Evolutionary conservation across 2,329 filamentous ascomycete species (phyloP).

Genomic region (Penicillium sp.): DNA sequence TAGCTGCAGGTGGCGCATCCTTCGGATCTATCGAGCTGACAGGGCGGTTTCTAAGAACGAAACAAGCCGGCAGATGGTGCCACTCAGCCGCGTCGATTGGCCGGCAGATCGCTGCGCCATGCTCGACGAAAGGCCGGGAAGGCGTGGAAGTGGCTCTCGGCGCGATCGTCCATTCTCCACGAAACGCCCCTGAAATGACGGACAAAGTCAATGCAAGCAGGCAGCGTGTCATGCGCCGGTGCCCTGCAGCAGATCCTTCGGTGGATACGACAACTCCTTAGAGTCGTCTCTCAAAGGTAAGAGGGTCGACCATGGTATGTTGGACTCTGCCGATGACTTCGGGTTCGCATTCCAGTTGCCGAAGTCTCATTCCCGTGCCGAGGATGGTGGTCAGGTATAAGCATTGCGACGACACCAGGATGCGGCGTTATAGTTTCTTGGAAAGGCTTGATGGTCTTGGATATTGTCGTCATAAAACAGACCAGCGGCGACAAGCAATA

Average conservation of each 20-base stretch:
- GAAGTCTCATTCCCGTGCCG: neutral
- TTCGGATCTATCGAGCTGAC: neutral
- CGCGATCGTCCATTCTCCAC: constrained; percentile 1
- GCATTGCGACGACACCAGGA: neutral
- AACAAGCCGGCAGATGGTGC: neutral
- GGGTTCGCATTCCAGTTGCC: neutral
- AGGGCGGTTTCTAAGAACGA: neutral
- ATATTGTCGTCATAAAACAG: neutral
- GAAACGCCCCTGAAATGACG: constrained; percentile 3
- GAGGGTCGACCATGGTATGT: neutral
- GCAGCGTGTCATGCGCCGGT: neutral
- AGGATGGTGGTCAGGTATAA: neutral
- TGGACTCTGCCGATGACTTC: neutral
- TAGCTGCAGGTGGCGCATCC: neutral
- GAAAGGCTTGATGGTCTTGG: constrained; percentile 6
- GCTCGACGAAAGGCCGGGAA: neutral
- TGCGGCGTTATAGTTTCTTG: neutral
- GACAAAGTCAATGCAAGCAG: constrained; percentile 7
- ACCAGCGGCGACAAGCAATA: neutral
- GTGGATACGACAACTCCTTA: neutral
- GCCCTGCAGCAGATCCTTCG: constrained; percentile 3
- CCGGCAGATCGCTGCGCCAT: constrained; percentile 1
- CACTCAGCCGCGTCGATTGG: neutral
- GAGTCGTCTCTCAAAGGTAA: neutral
- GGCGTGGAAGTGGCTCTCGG: constrained; percentile 1